These are phyloP conservation scores for Blastocystis sp. DNA, from an alignment of 352 stramenopile genomes.

Conservation along the genomic window DNA sequence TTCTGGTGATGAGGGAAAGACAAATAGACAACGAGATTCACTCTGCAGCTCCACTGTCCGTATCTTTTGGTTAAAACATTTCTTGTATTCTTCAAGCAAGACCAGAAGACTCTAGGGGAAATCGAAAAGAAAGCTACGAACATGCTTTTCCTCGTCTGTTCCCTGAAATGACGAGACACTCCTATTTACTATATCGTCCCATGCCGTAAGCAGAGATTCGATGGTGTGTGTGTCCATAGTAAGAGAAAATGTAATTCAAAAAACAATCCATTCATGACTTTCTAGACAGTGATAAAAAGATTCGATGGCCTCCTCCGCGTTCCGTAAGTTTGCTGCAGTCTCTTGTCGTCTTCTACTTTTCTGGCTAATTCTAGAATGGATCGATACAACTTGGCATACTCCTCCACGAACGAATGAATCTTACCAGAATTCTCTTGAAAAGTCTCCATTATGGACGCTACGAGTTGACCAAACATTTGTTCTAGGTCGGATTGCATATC, in stretches of 20 bases:
- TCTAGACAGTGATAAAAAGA: slow-evolving; percentile 48
- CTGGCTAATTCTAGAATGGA: not conserved
- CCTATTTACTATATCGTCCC: not conserved
- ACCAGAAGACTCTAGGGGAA: not conserved
- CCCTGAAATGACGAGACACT: not conserved
- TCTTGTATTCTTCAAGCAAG: not conserved
- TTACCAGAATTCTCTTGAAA: not conserved
- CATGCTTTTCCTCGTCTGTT: not conserved
- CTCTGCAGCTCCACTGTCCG: not conserved
- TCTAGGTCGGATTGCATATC: not conserved
- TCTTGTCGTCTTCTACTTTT: not conserved
- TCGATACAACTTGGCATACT: not conserved
- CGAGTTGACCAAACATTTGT: not conserved
- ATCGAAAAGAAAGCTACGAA: not conserved
- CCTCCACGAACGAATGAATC: not conserved
- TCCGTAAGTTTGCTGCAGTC: not conserved
- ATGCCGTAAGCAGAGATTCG: not conserved
- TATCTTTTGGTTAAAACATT: not conserved
- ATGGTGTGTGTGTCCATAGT: not conserved
- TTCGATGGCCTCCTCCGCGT: slow-evolving; percentile 14
- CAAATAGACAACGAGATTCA: not conserved
- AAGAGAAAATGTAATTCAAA: not conserved
- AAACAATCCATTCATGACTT: not conserved
- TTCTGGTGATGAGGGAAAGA: not conserved
- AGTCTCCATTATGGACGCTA: not conserved